Conservation (phyloP, 2,329 filamentous ascomycete genomes). For the Talaromyces sp. region DNA sequence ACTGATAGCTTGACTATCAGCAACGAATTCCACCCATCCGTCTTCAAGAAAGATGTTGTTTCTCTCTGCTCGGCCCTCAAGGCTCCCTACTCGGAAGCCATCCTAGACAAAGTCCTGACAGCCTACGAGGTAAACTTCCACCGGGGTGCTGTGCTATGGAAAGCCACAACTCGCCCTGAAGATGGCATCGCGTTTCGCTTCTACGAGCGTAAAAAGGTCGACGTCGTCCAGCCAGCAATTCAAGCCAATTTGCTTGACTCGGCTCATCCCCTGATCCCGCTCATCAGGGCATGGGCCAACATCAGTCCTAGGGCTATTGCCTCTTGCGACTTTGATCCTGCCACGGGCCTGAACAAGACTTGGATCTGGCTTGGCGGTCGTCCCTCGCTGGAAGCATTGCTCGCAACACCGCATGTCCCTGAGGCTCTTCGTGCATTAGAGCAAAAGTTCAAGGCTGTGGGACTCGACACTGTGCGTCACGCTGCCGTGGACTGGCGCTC, state of each 20-base stretch:
- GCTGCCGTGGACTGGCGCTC: slow-evolving; percentile 9
- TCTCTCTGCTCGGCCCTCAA: background rate
- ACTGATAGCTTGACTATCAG: too few relatives aligned
- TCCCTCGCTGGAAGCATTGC: background rate
- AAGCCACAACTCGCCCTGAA: slow-evolving; percentile 6
- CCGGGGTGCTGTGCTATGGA: slow-evolving; percentile 8
- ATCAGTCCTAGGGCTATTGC: slow-evolving; percentile 3
- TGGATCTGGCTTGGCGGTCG: slow-evolving; percentile 10
- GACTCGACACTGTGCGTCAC: slow-evolving; percentile 6
- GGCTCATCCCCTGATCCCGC: slow-evolving; percentile 2
- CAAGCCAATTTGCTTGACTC: background rate
- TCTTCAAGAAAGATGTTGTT: slow-evolving; percentile 7
- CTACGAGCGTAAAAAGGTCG: slow-evolving; percentile 7
- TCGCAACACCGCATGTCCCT: slow-evolving; percentile 2
- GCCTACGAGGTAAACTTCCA: slow-evolving; percentile 5
- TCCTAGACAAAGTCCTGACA: slow-evolving; percentile 2
- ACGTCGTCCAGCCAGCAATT: slow-evolving; percentile 4
- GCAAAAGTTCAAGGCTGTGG: background rate
- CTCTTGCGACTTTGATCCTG: slow-evolving; percentile 10
- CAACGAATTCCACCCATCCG: background rate
- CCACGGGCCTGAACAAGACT: slow-evolving; percentile 6
- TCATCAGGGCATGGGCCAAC: slow-evolving; percentile 6
- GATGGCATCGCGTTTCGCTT: slow-evolving; percentile 10
- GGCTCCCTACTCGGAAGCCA: background rate
- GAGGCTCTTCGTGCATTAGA: background rate